Base-by-base conservation (phyloP, 805 yeast species). In the Candida schatavii region DNA sequence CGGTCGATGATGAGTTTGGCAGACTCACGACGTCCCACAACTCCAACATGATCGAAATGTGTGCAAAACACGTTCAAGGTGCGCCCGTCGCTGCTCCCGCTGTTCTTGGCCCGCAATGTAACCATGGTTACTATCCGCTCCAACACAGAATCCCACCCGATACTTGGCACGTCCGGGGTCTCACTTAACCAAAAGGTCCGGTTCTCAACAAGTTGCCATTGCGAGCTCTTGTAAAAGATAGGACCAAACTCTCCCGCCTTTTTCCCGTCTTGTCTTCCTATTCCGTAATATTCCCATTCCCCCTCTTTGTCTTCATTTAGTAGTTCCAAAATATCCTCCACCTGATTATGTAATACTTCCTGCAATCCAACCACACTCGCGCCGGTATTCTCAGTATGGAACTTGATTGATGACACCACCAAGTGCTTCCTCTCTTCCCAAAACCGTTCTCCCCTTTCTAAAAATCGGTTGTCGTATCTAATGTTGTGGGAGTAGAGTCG, bases 401-500 rank as follows among this genome's bases (percentile, higher is more conserved):
- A 68, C 43, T 58, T 56, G 31, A 78, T 76, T 13, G 73, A 64
- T 26, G 64, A 53, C 13, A 62, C 55, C 5, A 77, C 59, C 5
- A 61, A 64, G 2, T 46, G 49, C 45, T 63, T 63, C 26, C 83
- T 64, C 14, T 49, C 57, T 3, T 45, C 44, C 83, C 83, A 78
- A 1, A 66, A 65, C 40, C 52, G 49, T 51, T 78, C 84, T 13
- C 66, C 68, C 5, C 53, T 46, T 31, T 51, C 67, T 0, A 59
- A 55, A 20, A 54, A 45, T 17, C 41, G 47, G 48, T 70, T 71
- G 44, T 72, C 78, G 43, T 55, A 70, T 25, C 80, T 55, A 38
- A 75, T 70, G 47, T 75, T 75, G 47, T 75, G 68, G 18, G 75
- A 65, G 49, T 73, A 74, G 3, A 57, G 37, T 14, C 65, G 43